Base-by-base conservation (phyloP, 2,329 filamentous ascomycete genomes). In the Paracoccidioides brasiliensis region DNA sequence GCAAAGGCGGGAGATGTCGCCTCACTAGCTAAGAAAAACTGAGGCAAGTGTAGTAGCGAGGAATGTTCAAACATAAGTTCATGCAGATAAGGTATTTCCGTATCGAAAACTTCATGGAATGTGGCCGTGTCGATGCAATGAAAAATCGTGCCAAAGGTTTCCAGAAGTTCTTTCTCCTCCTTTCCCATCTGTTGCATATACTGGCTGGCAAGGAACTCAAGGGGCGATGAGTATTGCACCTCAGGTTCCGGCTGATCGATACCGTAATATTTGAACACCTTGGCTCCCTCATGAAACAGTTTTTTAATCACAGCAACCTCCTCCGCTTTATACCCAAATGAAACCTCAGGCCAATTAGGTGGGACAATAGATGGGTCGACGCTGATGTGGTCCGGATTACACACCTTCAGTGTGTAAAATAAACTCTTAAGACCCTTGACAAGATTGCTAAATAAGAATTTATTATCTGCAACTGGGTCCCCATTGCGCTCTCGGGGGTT, bases 11-110 rank as follows among this genome's bases (percentile, higher is more conserved):
- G 90, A 32, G 90, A 96, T 0, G 94, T 99, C 4, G 91, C 91
- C 74, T 99, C 93, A 64, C 90, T 96, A n/a, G 94, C 93, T 53
- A 99, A 81, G 72, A 98, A 93, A 70, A 97, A 99, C 67, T 99
- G 93, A 5, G 93, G 91, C 56, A 98, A 88, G 69, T 98, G 93
- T 53, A 98, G 78, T 42, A 99, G 78, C 32, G 89, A 88, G 1
- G 90, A 90, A 70, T 99, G 93, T 68, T 97, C 89, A 68, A 97
- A 95, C 73, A 95, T 96, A 80, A 97, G 91, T 60, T 95, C 86
- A 69, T 98, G 97, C 41, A 99, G 81, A 70, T 89, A 88, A 41
- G 91, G 91, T 58, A 99, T 97, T 74, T 97, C 93, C 58, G 90
- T 88, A 67, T 95, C 88, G 69, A 98, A 99, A 43, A 98, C 90